These are phyloP conservation scores for Bruguiera parviflora DNA, from an alignment of 345 rosid species.

Conservation along the genomic window DNA sequence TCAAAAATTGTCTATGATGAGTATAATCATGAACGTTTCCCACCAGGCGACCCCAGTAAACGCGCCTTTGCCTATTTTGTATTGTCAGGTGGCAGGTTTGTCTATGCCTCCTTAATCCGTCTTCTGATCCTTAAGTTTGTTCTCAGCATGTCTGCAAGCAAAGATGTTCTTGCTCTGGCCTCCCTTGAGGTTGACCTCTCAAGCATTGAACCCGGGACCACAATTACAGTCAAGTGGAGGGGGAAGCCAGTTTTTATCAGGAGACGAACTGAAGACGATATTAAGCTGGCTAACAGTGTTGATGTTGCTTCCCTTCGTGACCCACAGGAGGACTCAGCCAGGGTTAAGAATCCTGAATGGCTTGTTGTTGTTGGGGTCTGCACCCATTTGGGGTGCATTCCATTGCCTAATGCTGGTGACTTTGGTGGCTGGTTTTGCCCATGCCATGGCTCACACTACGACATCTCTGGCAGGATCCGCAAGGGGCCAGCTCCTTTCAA, in stretches of 20 bases:
- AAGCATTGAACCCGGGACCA: conserved; percentile 76
- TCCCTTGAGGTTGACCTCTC: conserved; percentile 90
- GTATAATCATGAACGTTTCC: conserved; percentile 75
- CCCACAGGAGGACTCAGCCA: conserved; percentile 63
- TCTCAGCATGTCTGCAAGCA: conserved; percentile 91
- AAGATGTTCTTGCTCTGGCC: conserved; percentile 87
- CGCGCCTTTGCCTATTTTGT: conserved; percentile 93
- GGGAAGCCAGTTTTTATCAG: conserved; percentile 94
- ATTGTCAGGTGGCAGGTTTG: conserved; percentile 83
- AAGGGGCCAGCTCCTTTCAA: conserved; percentile 94
- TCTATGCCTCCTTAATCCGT: conserved; percentile 73
- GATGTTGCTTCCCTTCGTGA: conserved; percentile 74
- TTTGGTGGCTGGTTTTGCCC: conserved; percentile 96
- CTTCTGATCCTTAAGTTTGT: conserved; percentile 76
- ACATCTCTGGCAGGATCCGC: conserved; percentile 83
- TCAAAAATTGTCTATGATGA: conserved; percentile 76
- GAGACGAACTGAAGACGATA: conserved; percentile 81
- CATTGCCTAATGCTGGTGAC: conserved; percentile 96
- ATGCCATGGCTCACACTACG: conserved; percentile 92
- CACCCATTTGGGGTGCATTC: conserved; percentile 95
- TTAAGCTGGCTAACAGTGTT: conserved; percentile 77
- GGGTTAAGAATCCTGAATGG: conserved; percentile 92
- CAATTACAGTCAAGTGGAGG: conserved; percentile 93
- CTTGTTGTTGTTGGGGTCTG: conserved; percentile 78
- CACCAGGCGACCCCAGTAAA: conserved; percentile 91